A percentile compares a stretch with the other conserved stretches of the same genome.
These are phyloP conservation scores for Tulasnella sp. DNA, from an alignment of 768 basidiomycete genomes.

Conservation along the genomic window DNA sequence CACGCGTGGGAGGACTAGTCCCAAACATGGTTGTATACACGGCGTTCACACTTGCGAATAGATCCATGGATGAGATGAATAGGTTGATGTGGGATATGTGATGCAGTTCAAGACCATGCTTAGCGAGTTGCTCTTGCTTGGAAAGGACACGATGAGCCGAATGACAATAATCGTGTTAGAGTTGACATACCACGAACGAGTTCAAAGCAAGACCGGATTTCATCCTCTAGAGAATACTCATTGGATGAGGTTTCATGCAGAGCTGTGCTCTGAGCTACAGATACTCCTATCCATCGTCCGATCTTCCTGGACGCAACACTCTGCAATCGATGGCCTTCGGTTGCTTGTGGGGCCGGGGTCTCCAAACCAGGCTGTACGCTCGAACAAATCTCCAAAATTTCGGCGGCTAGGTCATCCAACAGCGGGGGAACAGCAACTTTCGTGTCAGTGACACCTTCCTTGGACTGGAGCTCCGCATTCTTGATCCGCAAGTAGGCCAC, in stretches of 20 bases:
- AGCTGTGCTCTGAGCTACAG: not conserved
- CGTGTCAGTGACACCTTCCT: constrained; percentile 23
- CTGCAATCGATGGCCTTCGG: too few species aligned
- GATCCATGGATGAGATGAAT: constrained; percentile 65
- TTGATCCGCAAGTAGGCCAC: constrained; percentile 85
- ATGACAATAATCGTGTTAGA: not conserved
- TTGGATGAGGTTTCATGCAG: not conserved
- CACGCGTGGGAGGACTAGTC: constrained; percentile 80
- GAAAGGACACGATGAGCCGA: not conserved
- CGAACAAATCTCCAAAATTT: not conserved
- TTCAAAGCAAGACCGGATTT: constrained; percentile 57
- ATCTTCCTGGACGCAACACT: too few species aligned
- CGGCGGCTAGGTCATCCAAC: not conserved
- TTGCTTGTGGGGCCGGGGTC: not conserved
- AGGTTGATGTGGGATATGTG: constrained; percentile 69
- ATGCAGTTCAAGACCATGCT: constrained; percentile 38
- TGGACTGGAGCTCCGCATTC: constrained; percentile 47
- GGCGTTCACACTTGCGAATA: constrained; percentile 64
- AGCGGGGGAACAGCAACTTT: not conserved
- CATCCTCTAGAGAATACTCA: constrained; percentile 46
- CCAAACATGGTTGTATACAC: constrained; percentile 78
- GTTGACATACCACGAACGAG: constrained; percentile 42
- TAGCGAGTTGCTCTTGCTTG: constrained; percentile 39
- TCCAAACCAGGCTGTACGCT: not conserved
- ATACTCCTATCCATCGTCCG: constrained; percentile 56